phyloP scores from a whole-genome alignment of 2,329 filamentous ascomycete genomes.

The Aureobasidium pullulans region DNA sequence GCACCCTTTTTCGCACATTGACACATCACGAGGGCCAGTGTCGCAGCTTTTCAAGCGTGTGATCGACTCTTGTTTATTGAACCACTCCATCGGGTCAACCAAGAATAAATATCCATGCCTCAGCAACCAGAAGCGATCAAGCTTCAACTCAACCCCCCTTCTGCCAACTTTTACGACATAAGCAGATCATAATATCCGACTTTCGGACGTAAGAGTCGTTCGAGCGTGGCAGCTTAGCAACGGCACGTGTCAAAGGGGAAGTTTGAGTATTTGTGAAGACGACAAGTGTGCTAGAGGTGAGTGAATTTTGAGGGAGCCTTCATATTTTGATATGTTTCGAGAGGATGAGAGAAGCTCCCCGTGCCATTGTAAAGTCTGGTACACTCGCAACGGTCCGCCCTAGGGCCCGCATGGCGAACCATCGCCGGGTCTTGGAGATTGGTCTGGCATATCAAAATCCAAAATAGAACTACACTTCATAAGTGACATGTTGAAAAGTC shows the following conservation, averaged over 20 bases:
- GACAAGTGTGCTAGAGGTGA: not conserved
- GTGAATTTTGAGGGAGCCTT: not conserved
- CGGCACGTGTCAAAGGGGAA: not conserved
- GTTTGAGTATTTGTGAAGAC: not conserved
- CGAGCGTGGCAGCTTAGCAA: not conserved
- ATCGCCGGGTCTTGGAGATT: conserved; percentile 4
- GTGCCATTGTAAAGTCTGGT: conserved; percentile 8
- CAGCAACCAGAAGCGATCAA: not conserved
- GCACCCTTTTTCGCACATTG: not conserved
- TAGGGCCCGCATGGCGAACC: conserved; percentile 9
- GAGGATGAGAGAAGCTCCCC: not conserved
- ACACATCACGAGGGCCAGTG: not conserved
- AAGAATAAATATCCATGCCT: conserved; percentile 4
- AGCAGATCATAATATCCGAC: conserved; percentile 7
- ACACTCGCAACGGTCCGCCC: conserved; percentile 12
- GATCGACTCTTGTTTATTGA: not conserved
- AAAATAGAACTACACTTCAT: conserved; percentile 11
- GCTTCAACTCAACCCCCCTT: not conserved
- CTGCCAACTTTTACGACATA: not conserved
- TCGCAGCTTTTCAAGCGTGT: not conserved
- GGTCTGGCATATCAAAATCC: conserved; percentile 5
- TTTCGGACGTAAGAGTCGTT: not conserved
- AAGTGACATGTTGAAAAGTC: not conserved
- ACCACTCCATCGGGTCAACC: not conserved
- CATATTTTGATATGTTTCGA: not conserved